These are phyloP conservation scores for Pseudozyma sp. DNA, from an alignment of 1,284 basidiomycete genomes.

Conservation along the genomic window DNA sequence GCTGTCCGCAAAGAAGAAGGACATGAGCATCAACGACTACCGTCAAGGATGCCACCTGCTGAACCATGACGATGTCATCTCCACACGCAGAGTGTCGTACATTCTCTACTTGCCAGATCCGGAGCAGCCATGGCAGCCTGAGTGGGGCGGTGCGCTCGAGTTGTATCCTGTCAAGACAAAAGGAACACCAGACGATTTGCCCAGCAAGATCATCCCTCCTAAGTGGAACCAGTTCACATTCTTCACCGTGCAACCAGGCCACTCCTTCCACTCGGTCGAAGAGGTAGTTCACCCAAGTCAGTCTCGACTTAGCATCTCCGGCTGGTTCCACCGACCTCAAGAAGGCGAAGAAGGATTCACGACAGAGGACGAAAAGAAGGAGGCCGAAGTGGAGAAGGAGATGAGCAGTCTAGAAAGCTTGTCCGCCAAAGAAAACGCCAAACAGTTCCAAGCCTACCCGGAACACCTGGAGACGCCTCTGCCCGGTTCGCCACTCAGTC, in stretches of 20 bases:
- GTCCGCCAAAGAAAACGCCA: constrained; percentile 76
- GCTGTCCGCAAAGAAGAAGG: constrained; percentile 88
- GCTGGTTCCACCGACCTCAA: constrained; percentile 90
- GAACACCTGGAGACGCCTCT: constrained; percentile 50
- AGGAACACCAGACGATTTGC: constrained; percentile 58
- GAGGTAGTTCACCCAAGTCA: constrained; percentile 75
- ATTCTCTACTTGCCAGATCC: constrained; percentile 97
- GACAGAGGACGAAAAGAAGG: constrained; percentile 72
- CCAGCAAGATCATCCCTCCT: constrained; percentile 61
- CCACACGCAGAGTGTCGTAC: constrained; percentile 91
- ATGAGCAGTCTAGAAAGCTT: constrained; percentile 70
- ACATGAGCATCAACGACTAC: constrained; percentile 95
- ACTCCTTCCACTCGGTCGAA: constrained; percentile 96
- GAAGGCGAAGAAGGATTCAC: constrained; percentile 89
- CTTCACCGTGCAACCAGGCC: constrained; percentile 85
- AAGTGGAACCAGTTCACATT: constrained; percentile 97
- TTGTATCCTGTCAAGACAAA: constrained; percentile 78
- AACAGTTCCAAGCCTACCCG: constrained; percentile 73
- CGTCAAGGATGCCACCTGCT: constrained; percentile 86
- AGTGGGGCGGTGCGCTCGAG: constrained; percentile 94
- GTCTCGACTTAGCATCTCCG: constrained; percentile 81
- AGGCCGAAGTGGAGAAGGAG: constrained; percentile 59
- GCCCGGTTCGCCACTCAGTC: constrained; percentile 59
- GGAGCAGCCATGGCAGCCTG: constrained; percentile 75
- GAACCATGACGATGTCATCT: constrained; percentile 84